phyloP scores from a whole-genome alignment of 129 eudicot genomes.

The Centaurea solstitialis region DNA sequence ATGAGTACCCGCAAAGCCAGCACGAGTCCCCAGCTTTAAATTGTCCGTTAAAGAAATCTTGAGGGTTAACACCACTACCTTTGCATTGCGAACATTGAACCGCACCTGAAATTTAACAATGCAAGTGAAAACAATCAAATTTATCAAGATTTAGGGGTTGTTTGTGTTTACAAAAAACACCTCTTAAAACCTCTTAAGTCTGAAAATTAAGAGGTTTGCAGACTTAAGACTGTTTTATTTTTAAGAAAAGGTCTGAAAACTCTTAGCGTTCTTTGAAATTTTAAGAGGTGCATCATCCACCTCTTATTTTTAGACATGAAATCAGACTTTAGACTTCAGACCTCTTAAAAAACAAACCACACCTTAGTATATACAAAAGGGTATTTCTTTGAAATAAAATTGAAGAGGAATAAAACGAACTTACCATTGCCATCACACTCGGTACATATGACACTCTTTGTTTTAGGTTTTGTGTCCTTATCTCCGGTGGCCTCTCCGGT shows the following conservation, averaged over 20 bases:
- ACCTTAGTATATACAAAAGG: neutral
- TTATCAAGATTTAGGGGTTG: neutral
- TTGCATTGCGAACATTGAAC: slow-evolving; percentile 71
- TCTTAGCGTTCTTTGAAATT: too few relatives aligned
- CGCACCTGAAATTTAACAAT: slow-evolving; percentile 43
- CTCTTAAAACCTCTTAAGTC: too few relatives aligned
- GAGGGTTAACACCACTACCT: slow-evolving; percentile 71
- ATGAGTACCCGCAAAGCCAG: slow-evolving; percentile 92
- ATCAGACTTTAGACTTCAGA: too few relatives aligned
- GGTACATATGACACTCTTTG: slow-evolving; percentile 49
- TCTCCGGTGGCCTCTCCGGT: slow-evolving; percentile 41
- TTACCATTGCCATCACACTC: slow-evolving; percentile 69
- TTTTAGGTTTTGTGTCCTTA: slow-evolving; percentile 43
- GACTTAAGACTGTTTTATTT: too few relatives aligned
- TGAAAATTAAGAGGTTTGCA: too few relatives aligned
- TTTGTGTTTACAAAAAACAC: too few relatives aligned
- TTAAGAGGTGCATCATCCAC: too few relatives aligned
- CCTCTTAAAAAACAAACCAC: too few relatives aligned
- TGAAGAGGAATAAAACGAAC: neutral
- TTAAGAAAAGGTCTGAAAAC: too few relatives aligned
- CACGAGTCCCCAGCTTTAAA: slow-evolving; percentile 84
- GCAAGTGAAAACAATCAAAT: neutral
- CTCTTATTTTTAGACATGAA: too few relatives aligned
- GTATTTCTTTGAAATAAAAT: neutral
- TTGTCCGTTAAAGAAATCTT: slow-evolving; percentile 78